Percentiles rank a stretch among this genome's conserved stretches.
Evolutionary conservation across 1,284 basidiomycete species (phyloP).

Genomic region (Marasmius oreades): DNA sequence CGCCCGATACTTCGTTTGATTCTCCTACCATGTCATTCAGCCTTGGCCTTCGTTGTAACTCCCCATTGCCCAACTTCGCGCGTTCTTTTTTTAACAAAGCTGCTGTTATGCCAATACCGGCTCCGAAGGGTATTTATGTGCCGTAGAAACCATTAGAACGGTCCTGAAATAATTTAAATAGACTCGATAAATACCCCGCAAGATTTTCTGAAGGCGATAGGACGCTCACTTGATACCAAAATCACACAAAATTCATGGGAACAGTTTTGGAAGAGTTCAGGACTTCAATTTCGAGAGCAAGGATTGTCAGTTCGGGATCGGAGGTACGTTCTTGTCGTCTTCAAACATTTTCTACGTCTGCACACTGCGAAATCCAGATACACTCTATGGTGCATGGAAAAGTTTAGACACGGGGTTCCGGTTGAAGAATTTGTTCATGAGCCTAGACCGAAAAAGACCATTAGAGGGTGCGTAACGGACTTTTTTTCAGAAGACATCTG

Average conservation of each 20-base stretch:
- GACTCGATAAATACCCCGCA: constrained; percentile 45
- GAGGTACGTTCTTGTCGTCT: constrained; percentile 38
- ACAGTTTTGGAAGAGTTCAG: constrained; percentile 59
- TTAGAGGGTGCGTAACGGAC: constrained; percentile 61
- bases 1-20: neutral
- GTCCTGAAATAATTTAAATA: constrained; percentile 20
- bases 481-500: neutral
- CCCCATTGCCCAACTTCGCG: constrained; percentile 21
- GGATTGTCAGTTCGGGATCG: constrained; percentile 66
- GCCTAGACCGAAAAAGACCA: constrained; percentile 63
- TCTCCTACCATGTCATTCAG: neutral
- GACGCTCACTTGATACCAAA: constrained; percentile 62
- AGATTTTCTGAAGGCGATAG: constrained; percentile 72
- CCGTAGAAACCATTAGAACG: constrained; percentile 14
- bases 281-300: constrained; percentile 57
- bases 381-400: constrained; percentile 80
- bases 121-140: constrained; percentile 22
- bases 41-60: constrained; percentile 19
- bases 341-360: neutral
- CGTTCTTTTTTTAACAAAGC: constrained; percentile 41
- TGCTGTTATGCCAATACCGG: constrained; percentile 29
- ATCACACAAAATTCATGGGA: constrained; percentile 54
- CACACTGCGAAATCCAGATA: constrained; percentile 44
- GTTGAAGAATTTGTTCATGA: constrained; percentile 63
- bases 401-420: constrained; percentile 58